Conservation (phyloP, 2,329 filamentous ascomycete genomes). For the Fusarium globosum region DNA sequence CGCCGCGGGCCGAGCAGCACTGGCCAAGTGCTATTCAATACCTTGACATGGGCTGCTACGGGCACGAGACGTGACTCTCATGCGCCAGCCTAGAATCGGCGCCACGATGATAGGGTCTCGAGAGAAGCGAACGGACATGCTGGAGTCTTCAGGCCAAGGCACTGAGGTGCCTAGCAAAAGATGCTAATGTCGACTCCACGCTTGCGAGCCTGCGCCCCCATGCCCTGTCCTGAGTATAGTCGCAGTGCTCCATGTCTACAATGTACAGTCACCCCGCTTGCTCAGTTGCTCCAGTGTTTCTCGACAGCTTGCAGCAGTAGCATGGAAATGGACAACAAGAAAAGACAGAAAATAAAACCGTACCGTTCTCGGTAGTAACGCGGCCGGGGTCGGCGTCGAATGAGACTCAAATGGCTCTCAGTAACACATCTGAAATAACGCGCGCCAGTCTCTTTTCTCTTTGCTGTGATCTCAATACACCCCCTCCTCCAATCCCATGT, state of each 20-base stretch:
- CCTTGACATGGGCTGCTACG: constrained; percentile 28
- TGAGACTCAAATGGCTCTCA: constrained; percentile 39
- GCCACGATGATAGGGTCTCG: constrained; percentile 40
- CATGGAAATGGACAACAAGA: constrained; percentile 32
- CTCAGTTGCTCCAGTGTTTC: constrained; percentile 30
- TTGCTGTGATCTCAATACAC: constrained; percentile 35
- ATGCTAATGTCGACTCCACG: constrained; percentile 32
- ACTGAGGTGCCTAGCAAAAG: constrained; percentile 15
- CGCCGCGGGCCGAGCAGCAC: constrained; percentile 44
- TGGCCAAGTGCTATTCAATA: constrained; percentile 30
- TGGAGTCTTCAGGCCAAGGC: constrained; percentile 33
- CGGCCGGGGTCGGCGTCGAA: constrained; percentile 44
- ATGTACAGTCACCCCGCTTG: constrained; percentile 29
- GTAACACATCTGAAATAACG: constrained; percentile 39
- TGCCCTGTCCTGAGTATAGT: constrained; percentile 33
- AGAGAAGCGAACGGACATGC: constrained; percentile 32
- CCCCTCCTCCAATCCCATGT: constrained; percentile 42
- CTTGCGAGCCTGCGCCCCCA: constrained; percentile 31
- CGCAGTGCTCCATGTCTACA: constrained; percentile 12
- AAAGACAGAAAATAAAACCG: constrained; percentile 30
- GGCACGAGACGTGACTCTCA: constrained; percentile 45
- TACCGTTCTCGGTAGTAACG: constrained; percentile 35
- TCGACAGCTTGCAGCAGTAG: constrained; percentile 33
- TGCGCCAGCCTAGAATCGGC: constrained; percentile 43
- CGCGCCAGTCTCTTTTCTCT: constrained; percentile 41